Conservation (phyloP, 2,329 filamentous ascomycete species). For the Aureobasidium sp. region DNA sequence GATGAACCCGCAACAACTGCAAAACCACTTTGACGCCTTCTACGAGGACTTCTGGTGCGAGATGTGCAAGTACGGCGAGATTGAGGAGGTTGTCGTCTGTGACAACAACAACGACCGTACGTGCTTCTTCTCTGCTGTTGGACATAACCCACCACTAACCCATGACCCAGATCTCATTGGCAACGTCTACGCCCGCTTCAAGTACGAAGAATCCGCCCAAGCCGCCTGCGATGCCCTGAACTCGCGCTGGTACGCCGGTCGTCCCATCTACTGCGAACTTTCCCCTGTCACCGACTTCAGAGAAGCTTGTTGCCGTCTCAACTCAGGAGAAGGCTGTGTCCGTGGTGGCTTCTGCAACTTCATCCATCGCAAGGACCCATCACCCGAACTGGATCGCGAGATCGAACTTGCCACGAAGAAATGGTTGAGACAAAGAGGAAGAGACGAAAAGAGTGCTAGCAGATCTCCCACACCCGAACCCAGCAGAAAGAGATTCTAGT, state of each 20-base stretch:
- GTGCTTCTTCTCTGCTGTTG: constrained; percentile 29
- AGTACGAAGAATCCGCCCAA: constrained; percentile 96
- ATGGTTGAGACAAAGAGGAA: constrained; percentile 78
- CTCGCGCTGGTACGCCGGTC: constrained; percentile 89
- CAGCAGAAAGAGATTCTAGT: constrained; percentile 45
- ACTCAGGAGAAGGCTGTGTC: constrained; percentile 90
- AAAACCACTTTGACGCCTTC: constrained; percentile 99
- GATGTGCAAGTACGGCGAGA: constrained; percentile 96
- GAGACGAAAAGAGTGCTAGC: constrained; percentile 72
- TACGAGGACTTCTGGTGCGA: constrained; percentile 99
- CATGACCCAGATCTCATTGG: constrained; percentile 69
- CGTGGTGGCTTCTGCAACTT: constrained; percentile 98
- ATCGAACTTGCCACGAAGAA: constrained; percentile 87
- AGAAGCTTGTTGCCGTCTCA: constrained; percentile 92
- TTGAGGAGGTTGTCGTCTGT: constrained; percentile 96
- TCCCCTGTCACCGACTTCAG: constrained; percentile 96
- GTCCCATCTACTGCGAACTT: constrained; percentile 96
- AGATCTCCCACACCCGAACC: constrained; percentile 84
- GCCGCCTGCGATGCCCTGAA: constrained; percentile 91
- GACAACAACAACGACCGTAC: constrained; percentile 98
- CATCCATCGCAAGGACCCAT: constrained; percentile 94
- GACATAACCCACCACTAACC: not conserved
- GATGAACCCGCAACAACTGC: constrained; percentile 92
- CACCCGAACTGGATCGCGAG: constrained; percentile 79
- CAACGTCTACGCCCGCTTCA: constrained; percentile 99